Base-by-base conservation (phyloP, 2,329 filamentous ascomycete species). In the Parafenestella ontariensis region DNA sequence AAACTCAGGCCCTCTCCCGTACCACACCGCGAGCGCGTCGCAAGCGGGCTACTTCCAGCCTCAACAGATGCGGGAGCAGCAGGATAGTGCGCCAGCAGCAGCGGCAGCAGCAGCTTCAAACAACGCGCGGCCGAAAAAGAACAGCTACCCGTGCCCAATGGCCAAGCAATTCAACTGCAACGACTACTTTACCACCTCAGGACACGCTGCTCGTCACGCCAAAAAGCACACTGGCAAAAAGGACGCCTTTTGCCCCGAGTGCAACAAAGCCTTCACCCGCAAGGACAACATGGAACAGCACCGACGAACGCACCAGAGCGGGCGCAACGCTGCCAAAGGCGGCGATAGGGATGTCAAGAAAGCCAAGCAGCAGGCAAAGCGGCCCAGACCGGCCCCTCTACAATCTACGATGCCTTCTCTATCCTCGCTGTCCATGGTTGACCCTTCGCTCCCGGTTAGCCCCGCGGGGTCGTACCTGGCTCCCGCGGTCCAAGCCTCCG, bases 251-350 rank as follows among this genome's bases (percentile, higher is more conserved):
- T 90, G 83, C 67, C 78, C 82, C 0, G 88, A 88, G 55, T 93
- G 90, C 79, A 84, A 86, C 74, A 92, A 92, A 78, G 90, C 89
- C 68, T 93, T 93, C 66, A 92, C 89, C 10, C 88, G 90, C 60
- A 87, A 89, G 65, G 90, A 93, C 81, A 93, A 93, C 80, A 93
- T 93, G 90, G 91, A 92, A 81, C 90, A 92, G 77, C 90, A 93
- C 68, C 83, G 91, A 26, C 85, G 90, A 66, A 92, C 89, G 0
- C 90, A 93, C 73, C 88, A 85, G 59, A 81, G 76, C 56, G 80
- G 79, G 4, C 79, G 80, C 47, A 78, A 76, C 43, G 70, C 76
- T 1, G 54, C 62, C 21, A 76, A 76, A 51, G 58, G 57, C 41
- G 59, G 43, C 24, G 74, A 77, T 8, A 66, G 70, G 31, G 70